Base-by-base conservation (phyloP, 148 eudicot species). In the Agrostemma githago region DNA sequence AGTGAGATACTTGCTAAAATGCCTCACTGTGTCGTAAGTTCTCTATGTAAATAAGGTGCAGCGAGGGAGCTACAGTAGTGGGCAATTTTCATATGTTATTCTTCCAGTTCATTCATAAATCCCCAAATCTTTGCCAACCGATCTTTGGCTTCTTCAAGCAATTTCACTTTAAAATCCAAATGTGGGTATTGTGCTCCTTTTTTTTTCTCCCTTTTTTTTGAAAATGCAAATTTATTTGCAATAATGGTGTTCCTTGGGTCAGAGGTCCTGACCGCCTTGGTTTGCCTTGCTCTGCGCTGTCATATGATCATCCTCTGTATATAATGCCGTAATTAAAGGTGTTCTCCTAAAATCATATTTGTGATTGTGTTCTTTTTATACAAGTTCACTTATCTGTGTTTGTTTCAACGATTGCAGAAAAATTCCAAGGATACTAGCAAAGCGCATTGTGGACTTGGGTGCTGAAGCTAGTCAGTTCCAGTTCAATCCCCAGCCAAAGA, bases 391-490 rank as follows among this genome's bases (percentile, higher is more conserved):
- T 72, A 16, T 12, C 8, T 65, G 54, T 57, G 66, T 14, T 69
- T 62, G n/a, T 38, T 17, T 65, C 5, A 58, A 73, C 19, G 77
- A 63, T 44, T 77, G 83, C 87, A 95, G 99, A 68, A 87, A 83
- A 85, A 89, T 87, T 59, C 86, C 90, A 19, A 82, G 79, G 37
- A 72, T 85, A 73, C 74, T 95, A 57, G 90, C 86, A 72, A 81
- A 85, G 68, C 86, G 76, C 78, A 87, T 95, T 64, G 61, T 62
- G 73, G 85, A 85, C 59, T 81, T 90, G 77, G 96, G 99, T 77
- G 99, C 94, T 71, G 97, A 95, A 92, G 93, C 83, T 69, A 83
- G 84, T 79, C 88, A 86, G 77, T 93, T 90, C 79, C 79, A 82
- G 70, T 89, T 92, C 77, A 83, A 83, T 71, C 84, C 87, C 66